Conservation (phyloP, 495 filamentous ascomycete genomes). For the Achaetomiella virescens region DNA sequence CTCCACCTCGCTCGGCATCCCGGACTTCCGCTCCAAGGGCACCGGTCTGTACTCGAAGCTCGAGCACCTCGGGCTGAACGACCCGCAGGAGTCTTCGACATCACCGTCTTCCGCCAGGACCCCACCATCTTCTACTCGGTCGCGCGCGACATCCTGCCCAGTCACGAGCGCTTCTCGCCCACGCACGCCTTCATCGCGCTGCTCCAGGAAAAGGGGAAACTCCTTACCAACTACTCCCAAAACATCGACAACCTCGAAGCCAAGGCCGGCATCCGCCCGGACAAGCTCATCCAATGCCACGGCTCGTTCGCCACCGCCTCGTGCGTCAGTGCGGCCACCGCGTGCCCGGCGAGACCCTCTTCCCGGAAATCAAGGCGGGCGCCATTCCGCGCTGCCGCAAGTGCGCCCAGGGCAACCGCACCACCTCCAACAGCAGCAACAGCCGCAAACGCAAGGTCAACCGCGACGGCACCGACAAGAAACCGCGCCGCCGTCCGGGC, state of each 20-base stretch:
- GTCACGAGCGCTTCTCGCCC: conserved; percentile 64
- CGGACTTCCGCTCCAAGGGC: conserved; percentile 80
- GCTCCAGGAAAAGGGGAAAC: conserved; percentile 82
- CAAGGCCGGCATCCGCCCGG: conserved; percentile 71
- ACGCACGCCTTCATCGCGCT: conserved; percentile 94
- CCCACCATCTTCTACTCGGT: conserved; percentile 88
- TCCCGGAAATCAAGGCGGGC: conserved; percentile 70
- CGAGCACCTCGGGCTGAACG: conserved; percentile 60
- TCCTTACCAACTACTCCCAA: conserved; percentile 95
- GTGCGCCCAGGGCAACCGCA: conserved; percentile 47
- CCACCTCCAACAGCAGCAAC: conserved; percentile 28
- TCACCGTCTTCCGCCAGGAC: conserved; percentile 76
- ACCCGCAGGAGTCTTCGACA: conserved; percentile 96
- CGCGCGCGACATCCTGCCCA: conserved; percentile 84
- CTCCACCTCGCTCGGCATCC: conserved; percentile 81
- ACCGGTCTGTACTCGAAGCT: conserved; percentile 84
- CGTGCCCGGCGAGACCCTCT: conserved; percentile 72
- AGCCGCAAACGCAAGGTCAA: conserved; percentile 69
- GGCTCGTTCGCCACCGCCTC: conserved; percentile 90
- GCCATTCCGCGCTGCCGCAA: conserved; percentile 57
- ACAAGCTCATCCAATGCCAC: conserved; percentile 93
- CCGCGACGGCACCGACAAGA: conserved; percentile 52
- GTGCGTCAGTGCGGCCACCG: conserved; percentile 71
- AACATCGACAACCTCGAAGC: conserved; percentile 98
- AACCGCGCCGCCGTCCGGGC: conserved; percentile 47